Base-by-base conservation (phyloP, 352 stramenopile species). In the Phytophthora pluvialis region DNA sequence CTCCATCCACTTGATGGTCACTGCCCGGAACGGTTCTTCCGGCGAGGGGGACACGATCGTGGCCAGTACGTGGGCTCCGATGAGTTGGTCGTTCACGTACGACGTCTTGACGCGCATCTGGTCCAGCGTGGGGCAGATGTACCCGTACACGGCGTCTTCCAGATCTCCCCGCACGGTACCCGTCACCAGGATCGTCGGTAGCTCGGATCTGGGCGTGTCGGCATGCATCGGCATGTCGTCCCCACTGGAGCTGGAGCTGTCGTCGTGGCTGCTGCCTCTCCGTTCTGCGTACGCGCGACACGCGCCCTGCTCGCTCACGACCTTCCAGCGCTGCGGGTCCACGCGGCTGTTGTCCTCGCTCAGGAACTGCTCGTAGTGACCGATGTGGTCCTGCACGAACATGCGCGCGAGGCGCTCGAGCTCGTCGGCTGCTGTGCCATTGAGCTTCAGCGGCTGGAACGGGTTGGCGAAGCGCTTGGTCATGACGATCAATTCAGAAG, bases 1-100 rank as follows among this genome's bases (percentile, higher is more conserved):
- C 33, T 82, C 79, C 32, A 85, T 56, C 79, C 79, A 88, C 62
- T 88, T 82, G 61, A 88, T 45, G 0, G 62, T 75, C 21, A 82
- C 49, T 39, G 67, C 51, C 1, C 66, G 68, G 46, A 84, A 86
- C 26, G 79, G 74, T 18, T 81, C 67, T 33, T 60, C 36, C 0
- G 62, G 46, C 15, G 79, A 80, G 0, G 76, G 73, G 0, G 18
- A 42, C 42, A 78, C 64, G 47, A 88, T 43, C 21, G 73, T 79
- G 5, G 71, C 59, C 21, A 88, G 54, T 8, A 88, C 74, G n/a
- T 77, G 71, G 29, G 71, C 66, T 54, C 80, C 76, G 8, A 70
- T 33, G 3, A 83, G 39, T 13, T 75, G 61, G 59, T 83, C 68
- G 16, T 83, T 64, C 8, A 78, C 72, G 61, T 84, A 84, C 44